Evolutionary conservation across 164 flowering plant species (phyloP), one percentile per base, ranked within the genome.

Genomic region (Dillenia suffruticosa): DNA sequence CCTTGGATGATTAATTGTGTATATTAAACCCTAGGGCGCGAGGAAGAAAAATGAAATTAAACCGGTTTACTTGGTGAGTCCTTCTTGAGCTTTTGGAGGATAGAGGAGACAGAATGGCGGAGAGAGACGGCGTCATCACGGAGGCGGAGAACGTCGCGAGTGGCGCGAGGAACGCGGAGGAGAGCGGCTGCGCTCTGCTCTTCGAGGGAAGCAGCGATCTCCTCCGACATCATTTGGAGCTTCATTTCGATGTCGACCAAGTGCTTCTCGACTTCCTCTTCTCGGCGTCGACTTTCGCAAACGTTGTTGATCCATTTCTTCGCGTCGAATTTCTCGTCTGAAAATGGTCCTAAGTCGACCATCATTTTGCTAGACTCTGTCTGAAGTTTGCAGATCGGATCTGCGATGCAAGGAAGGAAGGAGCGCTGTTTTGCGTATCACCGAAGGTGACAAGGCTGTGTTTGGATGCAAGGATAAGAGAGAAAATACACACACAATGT

Each of bases 191-290:
- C 66, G 79, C 99, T 92, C 73, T 88, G 97, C 66, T 95, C 99
- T 71, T 95, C 97, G 46, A 95, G 82, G 22, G 99, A 90, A 45
- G 96, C 86, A 15, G 97, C 74, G 74, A 95, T 95, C 87, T 95
- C 97, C 71, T 95, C 99, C 57, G 97, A 85, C 54, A 83, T 77
- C 81, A 95, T 84, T 74, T 89, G 99, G 24, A 95, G 90, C 83
- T 90, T 95, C 98, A 92, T 92, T 58, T 95, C 99, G 67, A 90
- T 83, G 78, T 95, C 97, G 66, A 89, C 87, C 51, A 95, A 65
- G 65, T 92, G 94, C 73, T 82, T 87, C 70, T 95, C 99, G 52
- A 87, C 57, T 10, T 94, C 72, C 11, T 89, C 94, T 59, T 88
- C 81, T 12, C 89, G 82, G 70, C 88, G 92, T 4, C 92, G 86